Evolutionary conservation across 108 stramenopile species (phyloP), one percentile per base, ranked within the genome.

Genomic region (Heterococcus sp.): DNA sequence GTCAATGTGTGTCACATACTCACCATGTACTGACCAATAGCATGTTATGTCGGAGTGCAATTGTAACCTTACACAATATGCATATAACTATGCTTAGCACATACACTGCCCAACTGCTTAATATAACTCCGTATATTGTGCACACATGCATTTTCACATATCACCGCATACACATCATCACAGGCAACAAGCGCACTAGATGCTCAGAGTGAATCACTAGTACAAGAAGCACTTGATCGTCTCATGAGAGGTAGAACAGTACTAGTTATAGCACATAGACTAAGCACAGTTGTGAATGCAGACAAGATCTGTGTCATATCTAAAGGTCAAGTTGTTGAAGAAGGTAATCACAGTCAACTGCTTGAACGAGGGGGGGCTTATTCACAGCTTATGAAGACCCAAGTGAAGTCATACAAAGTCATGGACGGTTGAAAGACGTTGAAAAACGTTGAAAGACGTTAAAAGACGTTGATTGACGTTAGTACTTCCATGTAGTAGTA

Each of bases 221-320:
- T 86, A 26, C 85, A 86, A 74, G 84, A 86, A 66, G 85, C 85
- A 1, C 73, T 86, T 35, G 46, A 68, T 29, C 75, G 70, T 26
- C 83, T 84, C 11, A 84, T 75, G 64, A 37, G 38, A 64, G 84
- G 83, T 0, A 31, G 85, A 2, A 86, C 85, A 40, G 84, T 84
- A 29, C 66, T 86, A 2, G 82, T 86, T 21, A 84, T 86, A 29
- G 85, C 85, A 35, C 85, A 86, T 32, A 71, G 85, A 4, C 76
- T 86, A 37, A 79, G 77, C 36, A 86, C 85, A 28, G 85, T 86
- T 38, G 81, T 82, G 29, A 78, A 75, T 39, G 83, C 83, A 29
- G 79, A 84, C 58, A 82, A 83, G 66, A 84, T 84, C 0, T 81
- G 79, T 32, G 83, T 84, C 68, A n/a, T 84, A 32, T 29, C 27